Conservation (phyloP, 352 stramenopile species). For the Phytopythium helicoides region DNA sequence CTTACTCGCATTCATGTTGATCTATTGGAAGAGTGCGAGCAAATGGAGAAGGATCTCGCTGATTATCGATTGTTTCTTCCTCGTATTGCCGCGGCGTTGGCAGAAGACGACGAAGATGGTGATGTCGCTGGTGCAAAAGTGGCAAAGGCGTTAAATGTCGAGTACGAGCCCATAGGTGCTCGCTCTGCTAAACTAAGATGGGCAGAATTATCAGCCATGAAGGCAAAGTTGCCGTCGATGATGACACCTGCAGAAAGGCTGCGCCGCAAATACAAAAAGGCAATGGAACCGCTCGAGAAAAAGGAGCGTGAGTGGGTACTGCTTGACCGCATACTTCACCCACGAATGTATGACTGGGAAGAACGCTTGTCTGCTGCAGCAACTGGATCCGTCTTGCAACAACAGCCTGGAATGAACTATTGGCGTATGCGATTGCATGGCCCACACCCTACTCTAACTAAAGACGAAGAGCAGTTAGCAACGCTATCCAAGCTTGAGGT, state of each 20-base stretch:
- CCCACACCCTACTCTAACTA: conserved; percentile 42
- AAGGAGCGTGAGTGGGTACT: conserved; percentile 79
- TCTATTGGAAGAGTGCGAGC: conserved; percentile 53
- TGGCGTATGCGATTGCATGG: conserved; percentile 42
- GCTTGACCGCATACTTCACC: conserved; percentile 66
- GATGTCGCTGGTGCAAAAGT: conserved; percentile 55
- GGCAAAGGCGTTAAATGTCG: conserved; percentile 52
- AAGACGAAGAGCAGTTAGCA: conserved; percentile 64
- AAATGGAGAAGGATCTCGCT: conserved; percentile 53
- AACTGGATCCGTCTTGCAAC: conserved; percentile 8
- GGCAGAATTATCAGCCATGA: conserved; percentile 72
- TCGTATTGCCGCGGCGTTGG: conserved; percentile 41
- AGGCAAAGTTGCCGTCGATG: conserved; percentile 71
- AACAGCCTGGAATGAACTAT: conserved; percentile 14
- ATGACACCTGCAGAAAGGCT: conserved; percentile 72
- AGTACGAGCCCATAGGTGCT: conserved; percentile 50
- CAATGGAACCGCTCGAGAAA: conserved; percentile 50
- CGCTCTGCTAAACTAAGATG: conserved; percentile 64
- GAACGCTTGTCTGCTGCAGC: conserved; percentile 21
- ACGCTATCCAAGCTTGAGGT: conserved; percentile 61
- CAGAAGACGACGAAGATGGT: conserved; percentile 18
- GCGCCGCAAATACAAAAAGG: conserved; percentile 82
- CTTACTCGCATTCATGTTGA: conserved; percentile 67
- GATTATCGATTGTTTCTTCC: conserved; percentile 54
- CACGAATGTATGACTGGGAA: conserved; percentile 70